These are phyloP conservation scores for Lactarius pseudohatsudake DNA, from an alignment of 768 basidiomycete genomes.

Conservation along the genomic window DNA sequence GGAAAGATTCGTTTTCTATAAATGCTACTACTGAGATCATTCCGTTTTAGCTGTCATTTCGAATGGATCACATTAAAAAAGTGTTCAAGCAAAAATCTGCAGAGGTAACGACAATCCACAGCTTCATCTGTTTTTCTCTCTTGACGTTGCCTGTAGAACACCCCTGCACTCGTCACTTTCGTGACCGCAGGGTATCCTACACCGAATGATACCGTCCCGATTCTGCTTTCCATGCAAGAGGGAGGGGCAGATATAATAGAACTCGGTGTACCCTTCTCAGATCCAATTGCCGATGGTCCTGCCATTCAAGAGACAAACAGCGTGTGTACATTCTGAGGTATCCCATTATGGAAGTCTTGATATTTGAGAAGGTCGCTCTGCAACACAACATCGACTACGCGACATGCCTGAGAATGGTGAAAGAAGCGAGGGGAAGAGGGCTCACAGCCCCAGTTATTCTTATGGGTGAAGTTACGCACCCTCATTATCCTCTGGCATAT, in stretches of 20 bases:
- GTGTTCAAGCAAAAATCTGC: conserved; percentile 67
- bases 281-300: conserved; percentile 94
- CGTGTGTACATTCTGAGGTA: conserved; percentile 46
- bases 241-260: conserved; percentile 96
- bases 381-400: conserved; percentile 76
- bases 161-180: conserved; percentile 77
- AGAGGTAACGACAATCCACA: conserved; percentile 41
- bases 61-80: conserved; percentile 70
- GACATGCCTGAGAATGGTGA: conserved; percentile 70
- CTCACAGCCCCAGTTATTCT: conserved; percentile 85
- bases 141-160: conserved; percentile 41
- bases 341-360: conserved; percentile 5
- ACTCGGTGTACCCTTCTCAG: conserved; percentile 92
- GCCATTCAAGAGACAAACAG: conserved; percentile 92
- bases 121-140: not conserved
- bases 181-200: conserved; percentile 93
- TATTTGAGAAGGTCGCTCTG: conserved; percentile 66
- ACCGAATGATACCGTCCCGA: conserved; percentile 74
- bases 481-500: not conserved
- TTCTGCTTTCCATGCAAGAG: conserved; percentile 88
- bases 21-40: not conserved
- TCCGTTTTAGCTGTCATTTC: not conserved
- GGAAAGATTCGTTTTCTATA: not conserved
- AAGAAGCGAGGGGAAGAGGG: conserved; percentile 77
- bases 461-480: conserved; percentile 63